phyloP scores from a whole-genome alignment of 495 filamentous ascomycete genomes.

The Neurospora africana region DNA sequence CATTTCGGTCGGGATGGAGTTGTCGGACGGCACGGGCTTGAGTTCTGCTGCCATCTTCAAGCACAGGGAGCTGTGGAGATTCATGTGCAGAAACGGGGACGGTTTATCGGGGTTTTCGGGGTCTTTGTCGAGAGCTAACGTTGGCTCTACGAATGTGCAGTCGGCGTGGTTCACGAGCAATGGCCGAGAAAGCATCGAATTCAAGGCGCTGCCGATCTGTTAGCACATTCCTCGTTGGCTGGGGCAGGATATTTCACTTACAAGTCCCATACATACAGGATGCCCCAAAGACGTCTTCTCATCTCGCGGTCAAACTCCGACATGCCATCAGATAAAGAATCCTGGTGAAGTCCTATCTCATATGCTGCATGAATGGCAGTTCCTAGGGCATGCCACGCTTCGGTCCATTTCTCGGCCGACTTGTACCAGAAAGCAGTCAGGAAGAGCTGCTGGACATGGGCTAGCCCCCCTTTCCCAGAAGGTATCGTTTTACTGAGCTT shows the following conservation, averaged over 20 bases:
- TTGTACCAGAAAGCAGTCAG: constrained; percentile 43
- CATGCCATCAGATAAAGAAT: constrained; percentile 22
- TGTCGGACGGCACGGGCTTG: background rate
- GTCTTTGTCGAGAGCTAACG: constrained; percentile 27
- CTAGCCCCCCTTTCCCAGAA: constrained; percentile 36
- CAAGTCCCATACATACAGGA: constrained; percentile 34
- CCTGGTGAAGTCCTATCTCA: constrained; percentile 43
- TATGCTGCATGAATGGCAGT: constrained; percentile 39
- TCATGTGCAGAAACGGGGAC: constrained; percentile 34
- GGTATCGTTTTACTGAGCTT: constrained; percentile 34
- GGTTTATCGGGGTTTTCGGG: constrained; percentile 24
- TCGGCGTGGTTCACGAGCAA: constrained; percentile 27
- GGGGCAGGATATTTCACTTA: constrained; percentile 10
- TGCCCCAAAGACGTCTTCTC: constrained; percentile 32
- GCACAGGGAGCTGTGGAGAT: constrained; percentile 26
- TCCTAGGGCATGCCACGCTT: constrained; percentile 41
- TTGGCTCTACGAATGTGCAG: constrained; percentile 27
- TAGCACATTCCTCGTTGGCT: background rate
- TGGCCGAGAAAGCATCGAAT: constrained; percentile 28
- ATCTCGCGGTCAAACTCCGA: constrained; percentile 37
- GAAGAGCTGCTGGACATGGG: constrained; percentile 43
- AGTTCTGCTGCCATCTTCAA: constrained; percentile 17
- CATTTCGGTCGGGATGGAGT: background rate
- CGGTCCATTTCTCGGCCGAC: constrained; percentile 40
- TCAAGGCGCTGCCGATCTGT: constrained; percentile 21